A percentile compares a stretch with the other conserved stretches of the same genome.
phyloP scores from a whole-genome alignment of 805 yeast species.

The Schwanniomyces vanrijiae region DNA sequence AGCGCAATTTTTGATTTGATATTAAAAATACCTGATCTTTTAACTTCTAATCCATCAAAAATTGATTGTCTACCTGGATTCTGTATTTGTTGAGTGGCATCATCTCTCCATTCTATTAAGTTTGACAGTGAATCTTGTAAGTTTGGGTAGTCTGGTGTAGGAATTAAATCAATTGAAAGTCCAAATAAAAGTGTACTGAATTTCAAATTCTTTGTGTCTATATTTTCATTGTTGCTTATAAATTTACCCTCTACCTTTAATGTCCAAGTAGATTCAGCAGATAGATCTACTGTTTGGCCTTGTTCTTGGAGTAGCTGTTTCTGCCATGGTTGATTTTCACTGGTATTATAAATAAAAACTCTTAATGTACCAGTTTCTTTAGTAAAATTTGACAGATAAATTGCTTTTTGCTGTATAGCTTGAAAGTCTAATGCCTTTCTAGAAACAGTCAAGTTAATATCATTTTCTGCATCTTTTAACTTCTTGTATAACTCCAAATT shows the following conservation, averaged over 20 bases:
- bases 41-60: slow-evolving; percentile 89
- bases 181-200: slow-evolving; percentile 83
- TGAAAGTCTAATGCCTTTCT: slow-evolving; percentile 85
- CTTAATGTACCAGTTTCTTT: slow-evolving; percentile 64
- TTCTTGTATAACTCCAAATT: slow-evolving; percentile 72
- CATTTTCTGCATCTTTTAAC: slow-evolving; percentile 77
- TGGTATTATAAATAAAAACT: slow-evolving; percentile 76
- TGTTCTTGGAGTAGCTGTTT: slow-evolving; percentile 25
- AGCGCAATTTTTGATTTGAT: slow-evolving; percentile 70
- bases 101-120: slow-evolving; percentile 90
- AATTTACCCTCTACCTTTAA: slow-evolving; percentile 85
- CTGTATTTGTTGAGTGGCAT: slow-evolving; percentile 23
- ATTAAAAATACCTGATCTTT: slow-evolving; percentile 63
- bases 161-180: slow-evolving; percentile 72
- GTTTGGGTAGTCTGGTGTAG: slow-evolving; percentile 38
- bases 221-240: slow-evolving; percentile 46
- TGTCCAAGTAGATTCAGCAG: slow-evolving; percentile 69
- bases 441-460: slow-evolving; percentile 76
- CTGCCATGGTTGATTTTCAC: slow-evolving; percentile 88
- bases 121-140: slow-evolving; percentile 31
- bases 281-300: slow-evolving; percentile 16
- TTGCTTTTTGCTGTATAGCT: slow-evolving; percentile 50
- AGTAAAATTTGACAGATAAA: slow-evolving; percentile 36
- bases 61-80: slow-evolving; percentile 18
- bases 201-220: slow-evolving; percentile 35